These are phyloP conservation scores for Hyphodiscus hymeniophilus DNA, from an alignment of 495 filamentous ascomycete genomes.

Conservation along the genomic window DNA sequence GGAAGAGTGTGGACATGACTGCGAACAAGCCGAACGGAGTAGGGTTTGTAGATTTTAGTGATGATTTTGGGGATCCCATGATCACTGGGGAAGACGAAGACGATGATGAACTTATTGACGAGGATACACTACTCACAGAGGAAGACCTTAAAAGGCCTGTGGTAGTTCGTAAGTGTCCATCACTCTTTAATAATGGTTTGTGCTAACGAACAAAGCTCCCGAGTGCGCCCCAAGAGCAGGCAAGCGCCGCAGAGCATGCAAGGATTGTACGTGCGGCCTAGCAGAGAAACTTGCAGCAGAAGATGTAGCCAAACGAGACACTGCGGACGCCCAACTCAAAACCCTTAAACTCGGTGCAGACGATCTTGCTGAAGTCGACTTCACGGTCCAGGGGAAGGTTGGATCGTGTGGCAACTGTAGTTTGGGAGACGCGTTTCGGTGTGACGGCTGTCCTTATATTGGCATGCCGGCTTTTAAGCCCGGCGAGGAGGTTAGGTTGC, in stretches of 20 bases:
- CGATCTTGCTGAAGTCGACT: slow-evolving; percentile 84
- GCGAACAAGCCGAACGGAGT: slow-evolving; percentile 46
- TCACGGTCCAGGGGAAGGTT: slow-evolving; percentile 91
- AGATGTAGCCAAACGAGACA: slow-evolving; percentile 59
- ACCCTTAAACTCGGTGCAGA: slow-evolving; percentile 63
- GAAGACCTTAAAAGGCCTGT: slow-evolving; percentile 69
- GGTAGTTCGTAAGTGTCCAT: slow-evolving; percentile 55
- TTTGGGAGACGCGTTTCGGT: slow-evolving; percentile 82
- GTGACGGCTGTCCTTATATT: slow-evolving; percentile 79
- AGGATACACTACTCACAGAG: slow-evolving; percentile 75
- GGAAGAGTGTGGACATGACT: slow-evolving; percentile 34
- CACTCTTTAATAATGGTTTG: slow-evolving; percentile 3
- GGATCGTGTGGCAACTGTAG: slow-evolving; percentile 91
- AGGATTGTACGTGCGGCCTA: slow-evolving; percentile 95
- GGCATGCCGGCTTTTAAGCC: slow-evolving; percentile 89
- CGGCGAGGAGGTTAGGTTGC: slow-evolving; percentile 81
- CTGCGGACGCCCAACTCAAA: slow-evolving; percentile 39
- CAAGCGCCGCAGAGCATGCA: slow-evolving; percentile 87
- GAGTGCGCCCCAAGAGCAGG: slow-evolving; percentile 77
- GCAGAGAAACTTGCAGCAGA: slow-evolving; percentile 71
- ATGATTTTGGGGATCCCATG: slow-evolving; percentile 50
- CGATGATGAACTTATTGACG: slow-evolving; percentile 82
- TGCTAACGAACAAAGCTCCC: slow-evolving; percentile 43
- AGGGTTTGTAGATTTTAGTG: slow-evolving; percentile 63
- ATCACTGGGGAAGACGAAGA: slow-evolving; percentile 51